Conservation (phyloP, 2,329 filamentous ascomycete genomes). For the Orbilia oligospora region DNA sequence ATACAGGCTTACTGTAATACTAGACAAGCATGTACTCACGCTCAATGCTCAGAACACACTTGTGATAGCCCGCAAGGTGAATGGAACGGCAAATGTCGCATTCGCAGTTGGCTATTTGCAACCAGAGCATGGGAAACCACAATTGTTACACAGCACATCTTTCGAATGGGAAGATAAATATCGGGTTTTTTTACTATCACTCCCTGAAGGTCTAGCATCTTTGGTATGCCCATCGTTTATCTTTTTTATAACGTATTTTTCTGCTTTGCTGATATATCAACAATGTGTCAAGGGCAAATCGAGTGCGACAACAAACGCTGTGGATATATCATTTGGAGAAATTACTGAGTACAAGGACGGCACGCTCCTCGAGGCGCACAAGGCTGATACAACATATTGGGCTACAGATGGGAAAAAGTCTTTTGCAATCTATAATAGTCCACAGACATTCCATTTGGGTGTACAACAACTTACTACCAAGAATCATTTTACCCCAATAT, state of each 20-base stretch:
- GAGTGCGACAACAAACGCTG: constrained; percentile 24
- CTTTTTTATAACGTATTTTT: background rate
- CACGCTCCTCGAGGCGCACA: constrained; percentile 2
- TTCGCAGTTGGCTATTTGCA: constrained; percentile 14
- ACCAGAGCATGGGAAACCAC: background rate
- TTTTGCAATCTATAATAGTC: constrained; percentile 19
- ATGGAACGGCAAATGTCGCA: constrained; percentile 18
- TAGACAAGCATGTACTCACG: constrained; percentile 13
- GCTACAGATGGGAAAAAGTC: constrained; percentile 11
- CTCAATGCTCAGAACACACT: constrained; percentile 20
- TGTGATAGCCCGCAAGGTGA: constrained; percentile 11
- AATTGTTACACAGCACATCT: constrained; percentile 5
- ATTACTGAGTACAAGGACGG: constrained; percentile 10
- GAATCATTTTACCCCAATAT: constrained; percentile 17
- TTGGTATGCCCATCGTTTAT: background rate
- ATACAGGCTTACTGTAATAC: constrained; percentile 18
- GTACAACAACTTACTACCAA: constrained; percentile 24
- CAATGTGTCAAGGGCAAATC: constrained; percentile 11
- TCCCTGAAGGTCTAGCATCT: constrained; percentile 14
- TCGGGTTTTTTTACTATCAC: constrained; percentile 16
- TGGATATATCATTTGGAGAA: constrained; percentile 20
- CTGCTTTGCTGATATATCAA: background rate
- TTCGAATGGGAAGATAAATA: constrained; percentile 31
- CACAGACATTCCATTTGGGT: constrained; percentile 7
- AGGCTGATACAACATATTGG: constrained; percentile 29